These are phyloP conservation scores for Medicago truncatula DNA, from an alignment of 306 rosid genomes.

Conservation along the genomic window MtrunA17r5.0-ANR NC_053044.1:46854501-46855000, in stretches of 20 bases:
- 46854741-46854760: background rate
- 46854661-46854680: slow-evolving; percentile 33
- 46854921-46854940: no score
- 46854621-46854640: slow-evolving; percentile 21
- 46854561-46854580: no score
- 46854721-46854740: slow-evolving; percentile 12
- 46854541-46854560: no score
- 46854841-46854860: no score
- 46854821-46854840: background rate
- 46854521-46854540: slow-evolving; percentile 33
- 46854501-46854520: background rate
- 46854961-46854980: no score
- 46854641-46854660: slow-evolving; percentile 39
- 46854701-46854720: slow-evolving; percentile 2
- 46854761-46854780: slow-evolving; percentile 14
- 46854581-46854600: slow-evolving; percentile 1
- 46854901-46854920: no score
- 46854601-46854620: background rate
- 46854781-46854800: background rate
- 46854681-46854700: slow-evolving; percentile 23
- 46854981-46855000: no score
- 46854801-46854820: background rate
- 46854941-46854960: no score
- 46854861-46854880: no score
- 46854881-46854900: no score